Evolutionary conservation across 73 alveolate genomes (phyloP), one percentile per base, ranked within the genome.

Genomic region (Paramecium bursaria): DNA sequence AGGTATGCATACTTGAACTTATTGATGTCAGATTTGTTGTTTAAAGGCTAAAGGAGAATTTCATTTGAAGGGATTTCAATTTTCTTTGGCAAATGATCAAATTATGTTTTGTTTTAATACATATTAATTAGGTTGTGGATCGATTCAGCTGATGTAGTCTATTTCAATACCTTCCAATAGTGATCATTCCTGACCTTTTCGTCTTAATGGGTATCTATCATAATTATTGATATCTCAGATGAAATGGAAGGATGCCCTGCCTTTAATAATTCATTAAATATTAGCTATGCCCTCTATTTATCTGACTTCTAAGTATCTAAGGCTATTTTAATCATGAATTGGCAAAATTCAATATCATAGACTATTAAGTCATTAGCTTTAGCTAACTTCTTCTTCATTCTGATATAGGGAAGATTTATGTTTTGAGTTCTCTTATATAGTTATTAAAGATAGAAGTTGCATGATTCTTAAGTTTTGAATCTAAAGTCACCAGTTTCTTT

Each of bases 251-350:
- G 47, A 67, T 33, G 44, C 44, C 82, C 82, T 25, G 33, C 22
- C 21, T 31, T 6, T 31, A 25, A 39, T n/a, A 67, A 26, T 25
- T 67, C 82, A 9, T 67, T 57, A 21, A 67, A 67, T 11, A 67
- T 67, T 5, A 67, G 44, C 44, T 67, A 67, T 9, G 82, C 82
- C 13, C 50, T 67, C 44, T 67, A 14, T 17, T 33, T 29, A 30
- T 67, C 44, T 2, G 35, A 11, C 7, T 39, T 31, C 33, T 39
- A 21, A 42, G 17, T 67, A 11, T 67, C 44, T 67, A 39, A 35
- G 7, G 57, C 82, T 35, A 67, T 11, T 11, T 67, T 57, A 11
- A 67, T 39, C 82, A 67, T 67, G 44, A 67, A 67, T 67, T 67
- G 33, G 50, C 82, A 67, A 42, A 67, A 67, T 2, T 67, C 82